Evolutionary conservation across 106 monocot genomes (phyloP).

Genomic region (Narthecium ossifragum): DNA sequence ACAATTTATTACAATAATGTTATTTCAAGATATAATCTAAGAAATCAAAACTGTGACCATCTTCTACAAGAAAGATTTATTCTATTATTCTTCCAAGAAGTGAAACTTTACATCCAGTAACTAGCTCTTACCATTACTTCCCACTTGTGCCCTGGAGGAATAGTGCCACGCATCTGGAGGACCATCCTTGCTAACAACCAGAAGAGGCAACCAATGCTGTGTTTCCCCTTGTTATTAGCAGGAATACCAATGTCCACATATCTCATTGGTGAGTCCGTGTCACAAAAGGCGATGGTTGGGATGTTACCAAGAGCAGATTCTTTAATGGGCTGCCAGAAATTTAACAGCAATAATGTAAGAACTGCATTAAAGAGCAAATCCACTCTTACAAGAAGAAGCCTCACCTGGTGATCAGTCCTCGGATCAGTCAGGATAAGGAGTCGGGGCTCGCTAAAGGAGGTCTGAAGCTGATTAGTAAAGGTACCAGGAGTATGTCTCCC

Average conservation of each 20-base stretch:
- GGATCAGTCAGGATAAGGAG: conserved; percentile 47
- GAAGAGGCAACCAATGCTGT: conserved; percentile 50
- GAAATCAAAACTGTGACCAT: neutral
- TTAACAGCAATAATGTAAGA: neutral
- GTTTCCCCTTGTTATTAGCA: conserved; percentile 71
- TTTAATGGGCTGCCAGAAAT: conserved; percentile 52
- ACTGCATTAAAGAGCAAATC: neutral
- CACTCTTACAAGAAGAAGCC: neutral
- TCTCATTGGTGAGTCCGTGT: conserved; percentile 74
- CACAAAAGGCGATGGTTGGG: conserved; percentile 70
- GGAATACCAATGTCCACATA: conserved; percentile 72
- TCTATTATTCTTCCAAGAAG: too few species aligned
- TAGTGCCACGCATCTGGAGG: conserved; percentile 55
- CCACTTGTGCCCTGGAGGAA: conserved; percentile 60
- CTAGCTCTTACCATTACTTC: conserved; percentile 49
- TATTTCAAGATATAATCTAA: neutral
- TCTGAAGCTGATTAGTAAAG: conserved; percentile 37
- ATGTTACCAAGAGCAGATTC: conserved; percentile 66
- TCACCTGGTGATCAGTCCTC: conserved; percentile 58
- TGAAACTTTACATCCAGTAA: too few species aligned
- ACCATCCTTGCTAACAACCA: conserved; percentile 67
- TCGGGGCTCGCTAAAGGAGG: conserved; percentile 35
- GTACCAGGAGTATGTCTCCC: conserved; percentile 43
- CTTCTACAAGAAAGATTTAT: too few species aligned
- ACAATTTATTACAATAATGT: neutral